A percentile compares a stretch with the other conserved stretches of the same genome.
phyloP scores from a whole-genome alignment of 345 rosid species.

The Limnanthes douglasii region DNA sequence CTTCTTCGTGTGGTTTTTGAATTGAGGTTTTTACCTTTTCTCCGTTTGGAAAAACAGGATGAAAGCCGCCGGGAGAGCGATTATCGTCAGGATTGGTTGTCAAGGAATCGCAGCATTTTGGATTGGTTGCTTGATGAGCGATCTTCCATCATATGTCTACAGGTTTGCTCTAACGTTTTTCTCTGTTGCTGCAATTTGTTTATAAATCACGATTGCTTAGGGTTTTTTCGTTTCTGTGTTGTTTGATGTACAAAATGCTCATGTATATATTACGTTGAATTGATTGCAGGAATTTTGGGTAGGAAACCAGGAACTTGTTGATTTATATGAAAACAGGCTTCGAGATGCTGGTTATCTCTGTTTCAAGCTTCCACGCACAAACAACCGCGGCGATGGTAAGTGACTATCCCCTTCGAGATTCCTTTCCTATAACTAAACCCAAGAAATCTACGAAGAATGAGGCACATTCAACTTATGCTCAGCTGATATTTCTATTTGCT shows the following conservation, averaged over 20 bases:
- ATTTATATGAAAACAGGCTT: conserved; percentile 69
- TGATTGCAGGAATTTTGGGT: conserved; percentile 84
- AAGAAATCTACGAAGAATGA: too few species aligned
- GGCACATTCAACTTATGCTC: too few species aligned
- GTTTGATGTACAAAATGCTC: background rate
- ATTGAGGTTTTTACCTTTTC: background rate
- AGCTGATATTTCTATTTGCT: too few species aligned
- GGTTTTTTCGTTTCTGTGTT: background rate
- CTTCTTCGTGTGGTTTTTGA: background rate
- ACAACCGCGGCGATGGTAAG: conserved; percentile 92
- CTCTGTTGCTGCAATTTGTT: background rate
- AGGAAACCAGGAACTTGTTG: conserved; percentile 79
- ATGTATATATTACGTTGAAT: background rate
- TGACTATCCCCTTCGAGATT: background rate
- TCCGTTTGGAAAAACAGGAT: conserved; percentile 24
- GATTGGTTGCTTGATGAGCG: conserved; percentile 69
- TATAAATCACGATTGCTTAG: background rate
- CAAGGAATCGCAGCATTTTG: conserved; percentile 64
- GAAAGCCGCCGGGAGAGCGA: conserved; percentile 71
- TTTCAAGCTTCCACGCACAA: conserved; percentile 77
- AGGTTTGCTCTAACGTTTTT: conserved; percentile 26
- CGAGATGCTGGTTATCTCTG: conserved; percentile 70
- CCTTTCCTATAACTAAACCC: too few species aligned
- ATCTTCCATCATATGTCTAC: conserved; percentile 83
- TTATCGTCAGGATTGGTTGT: conserved; percentile 46